Base-by-base conservation (phyloP, 345 rosid genomes). In the Moricandia arvensis region DNA sequence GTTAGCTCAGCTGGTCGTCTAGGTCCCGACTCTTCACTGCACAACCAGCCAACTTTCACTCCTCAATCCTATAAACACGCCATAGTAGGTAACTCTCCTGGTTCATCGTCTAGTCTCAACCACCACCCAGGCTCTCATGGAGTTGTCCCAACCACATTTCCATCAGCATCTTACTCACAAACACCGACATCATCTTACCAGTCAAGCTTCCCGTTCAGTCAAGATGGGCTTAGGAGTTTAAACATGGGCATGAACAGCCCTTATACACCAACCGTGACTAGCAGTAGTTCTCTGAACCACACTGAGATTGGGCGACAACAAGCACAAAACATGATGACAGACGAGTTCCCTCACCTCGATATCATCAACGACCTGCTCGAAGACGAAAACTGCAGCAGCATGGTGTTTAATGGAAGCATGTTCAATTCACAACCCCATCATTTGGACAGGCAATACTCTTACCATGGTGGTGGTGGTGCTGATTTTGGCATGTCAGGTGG, bases 351-450 rank as follows among this genome's bases (percentile, higher is more conserved):
- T 2, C 99, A 95, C 78, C 89, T 95, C 0, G 99, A 95, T 77
- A 95, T 95, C 79, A 95, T 95, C 82, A 95, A 95, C 62, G 99
- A 95, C 73, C 77, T 95, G 82, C 97, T 95, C n/a, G 96, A 95
- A 69, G 99, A 95, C 35, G 99, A 92, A 69, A 84, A 85, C 33
- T 86, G 82, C 59, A 73, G 84, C 75, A 79, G 68, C 60, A 61
- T 51, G 71, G 29, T 62, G 77, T 86, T 81, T 49, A 68, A 87
- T 33, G 79, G 73, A 24, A 63, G 76, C 79, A 69, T 71, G 3
- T 66, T 27, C 66, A 71, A 15, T 30, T 51, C 34, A 82, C 85
- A 63, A 21, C 75, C 88, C 3, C 91, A 75, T 41, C 1, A 38
- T 55, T 73, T 90, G 66, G 83, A 82, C 79, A 68, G 85, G 62